These are phyloP conservation scores for Hypsizygus marmoreus DNA, from an alignment of 768 basidiomycete species.

Conservation along the genomic window DNA sequence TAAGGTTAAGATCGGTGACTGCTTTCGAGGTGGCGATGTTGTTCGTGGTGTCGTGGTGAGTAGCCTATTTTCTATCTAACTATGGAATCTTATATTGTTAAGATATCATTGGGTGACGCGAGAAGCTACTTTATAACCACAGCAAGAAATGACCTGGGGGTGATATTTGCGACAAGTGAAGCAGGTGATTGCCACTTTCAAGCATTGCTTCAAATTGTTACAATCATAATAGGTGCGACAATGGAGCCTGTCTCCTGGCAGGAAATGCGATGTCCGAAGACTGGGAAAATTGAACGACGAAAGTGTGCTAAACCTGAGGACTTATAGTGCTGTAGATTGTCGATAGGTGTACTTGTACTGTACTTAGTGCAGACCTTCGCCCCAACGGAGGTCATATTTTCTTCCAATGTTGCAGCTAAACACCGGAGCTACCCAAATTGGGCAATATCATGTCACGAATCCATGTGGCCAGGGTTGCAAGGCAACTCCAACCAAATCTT, in stretches of 20 bases:
- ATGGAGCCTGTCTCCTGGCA: conserved; percentile 90
- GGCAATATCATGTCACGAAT: conserved; percentile 6
- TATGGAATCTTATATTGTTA: background rate
- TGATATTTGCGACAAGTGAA: conserved; percentile 89
- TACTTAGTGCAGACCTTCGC: background rate
- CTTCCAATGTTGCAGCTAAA: conserved; percentile 5
- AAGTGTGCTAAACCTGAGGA: conserved; percentile 87
- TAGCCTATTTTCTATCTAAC: conserved; percentile 8
- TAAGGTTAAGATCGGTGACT: conserved; percentile 85
- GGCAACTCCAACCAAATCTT: conserved; percentile 6
- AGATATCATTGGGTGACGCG: conserved; percentile 93
- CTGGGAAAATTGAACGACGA: conserved; percentile 75
- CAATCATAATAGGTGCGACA: conserved; percentile 56
- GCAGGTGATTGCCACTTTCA: conserved; percentile 64
- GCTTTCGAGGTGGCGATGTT: conserved; percentile 91
- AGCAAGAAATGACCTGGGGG: conserved; percentile 86
- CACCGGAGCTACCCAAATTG: conserved; percentile 15
- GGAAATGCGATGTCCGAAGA: conserved; percentile 87
- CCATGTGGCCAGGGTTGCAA: conserved; percentile 12
- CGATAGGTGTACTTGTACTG: background rate
- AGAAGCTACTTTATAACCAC: conserved; percentile 92
- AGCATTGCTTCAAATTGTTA: background rate
- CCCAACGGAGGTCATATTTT: background rate
- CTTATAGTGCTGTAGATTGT: conserved; percentile 33
- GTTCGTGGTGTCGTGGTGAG: conserved; percentile 84